These are phyloP conservation scores for Capronia americana DNA, from an alignment of 2,329 filamentous ascomycete genomes.

Conservation along the genomic window DNA sequence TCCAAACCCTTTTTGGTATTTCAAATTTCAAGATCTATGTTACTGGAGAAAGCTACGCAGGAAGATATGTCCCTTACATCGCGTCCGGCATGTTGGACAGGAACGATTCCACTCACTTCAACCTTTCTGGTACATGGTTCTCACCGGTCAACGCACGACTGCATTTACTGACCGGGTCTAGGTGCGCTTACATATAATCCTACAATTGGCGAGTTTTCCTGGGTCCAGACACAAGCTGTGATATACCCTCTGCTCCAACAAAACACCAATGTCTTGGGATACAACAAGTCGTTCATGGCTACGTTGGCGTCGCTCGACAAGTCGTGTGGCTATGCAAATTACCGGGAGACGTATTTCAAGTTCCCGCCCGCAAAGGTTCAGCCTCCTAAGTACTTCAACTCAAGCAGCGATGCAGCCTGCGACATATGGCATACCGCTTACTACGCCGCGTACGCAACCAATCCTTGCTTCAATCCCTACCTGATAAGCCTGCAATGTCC, in stretches of 20 bases:
- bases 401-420: constrained; percentile 28
- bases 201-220: constrained; percentile 28
- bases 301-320: constrained; percentile 25
- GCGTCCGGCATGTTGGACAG: constrained; percentile 31
- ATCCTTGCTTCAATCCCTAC: constrained; percentile 82
- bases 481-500: constrained; percentile 75
- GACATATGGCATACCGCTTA: constrained; percentile 44
- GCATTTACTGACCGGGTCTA: background rate
- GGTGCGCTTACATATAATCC: constrained; percentile 33
- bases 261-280: constrained; percentile 33
- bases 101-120: constrained; percentile 57
- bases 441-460: constrained; percentile 46
- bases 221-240: constrained; percentile 15
- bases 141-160: background rate
- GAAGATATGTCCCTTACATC: constrained; percentile 61
- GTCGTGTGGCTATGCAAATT: constrained; percentile 31
- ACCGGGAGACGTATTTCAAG: constrained; percentile 29
- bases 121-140: constrained; percentile 53
- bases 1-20: constrained; percentile 48
- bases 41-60: constrained; percentile 62
- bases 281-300: constrained; percentile 31
- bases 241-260: constrained; percentile 28
- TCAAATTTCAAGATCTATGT: constrained; percentile 60
- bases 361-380: constrained; percentile 30
- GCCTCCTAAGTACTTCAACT: constrained; percentile 32